Conservation (phyloP, 2,329 filamentous ascomycete genomes). For the Curvularia hawaiiensis region DNA sequence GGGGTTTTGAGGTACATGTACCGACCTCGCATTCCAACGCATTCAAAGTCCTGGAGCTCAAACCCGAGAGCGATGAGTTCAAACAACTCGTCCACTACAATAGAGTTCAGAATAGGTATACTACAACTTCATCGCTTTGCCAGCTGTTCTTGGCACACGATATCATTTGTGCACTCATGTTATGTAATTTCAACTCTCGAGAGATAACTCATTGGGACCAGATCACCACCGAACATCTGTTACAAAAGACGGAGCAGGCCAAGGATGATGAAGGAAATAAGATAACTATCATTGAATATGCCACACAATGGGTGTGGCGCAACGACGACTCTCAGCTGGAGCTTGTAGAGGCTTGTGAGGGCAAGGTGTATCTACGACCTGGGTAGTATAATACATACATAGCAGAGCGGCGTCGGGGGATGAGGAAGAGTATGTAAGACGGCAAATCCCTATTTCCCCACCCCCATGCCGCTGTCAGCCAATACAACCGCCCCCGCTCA, state of each 20-base stretch:
- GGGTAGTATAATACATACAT: neutral
- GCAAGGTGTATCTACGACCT: neutral
- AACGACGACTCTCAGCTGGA: neutral
- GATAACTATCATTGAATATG: neutral
- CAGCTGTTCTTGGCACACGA: neutral
- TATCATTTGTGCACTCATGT: neutral
- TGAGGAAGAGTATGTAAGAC: neutral
- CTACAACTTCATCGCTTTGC: neutral
- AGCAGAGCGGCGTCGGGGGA: neutral
- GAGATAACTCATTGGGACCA: neutral
- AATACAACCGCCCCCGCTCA: neutral
- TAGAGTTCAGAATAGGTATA: neutral
- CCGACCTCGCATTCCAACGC: neutral
- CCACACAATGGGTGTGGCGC: neutral
- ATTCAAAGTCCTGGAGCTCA: neutral
- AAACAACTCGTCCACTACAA: neutral
- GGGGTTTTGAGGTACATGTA: neutral
- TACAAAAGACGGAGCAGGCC: neutral
- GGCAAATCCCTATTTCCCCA: neutral
- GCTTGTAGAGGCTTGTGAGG: neutral
- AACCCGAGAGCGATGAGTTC: neutral
- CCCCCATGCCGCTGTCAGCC: neutral
- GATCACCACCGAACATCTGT: neutral
- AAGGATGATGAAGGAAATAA: neutral
- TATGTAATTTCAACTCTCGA: neutral